Percentiles rank a stretch among this genome's conserved stretches.
Conservation (phyloP, 1,284 basidiomycete genomes). For the Heterobasidion parviporum region DNA sequence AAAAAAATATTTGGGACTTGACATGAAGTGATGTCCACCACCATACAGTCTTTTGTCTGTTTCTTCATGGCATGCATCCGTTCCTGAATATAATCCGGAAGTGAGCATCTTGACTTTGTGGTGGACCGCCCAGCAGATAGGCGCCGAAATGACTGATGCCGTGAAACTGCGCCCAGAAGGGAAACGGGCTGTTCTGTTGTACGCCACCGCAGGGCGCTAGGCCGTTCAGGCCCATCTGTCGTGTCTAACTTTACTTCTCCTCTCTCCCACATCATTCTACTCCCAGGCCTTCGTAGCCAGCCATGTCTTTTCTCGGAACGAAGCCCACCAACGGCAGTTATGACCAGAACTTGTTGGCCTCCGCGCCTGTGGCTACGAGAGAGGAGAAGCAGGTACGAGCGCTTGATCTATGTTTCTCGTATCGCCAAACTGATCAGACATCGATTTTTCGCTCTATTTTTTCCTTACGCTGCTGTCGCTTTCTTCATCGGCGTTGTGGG, state of each 20-base stretch:
- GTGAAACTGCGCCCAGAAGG: too few relatives aligned
- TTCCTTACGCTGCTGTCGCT: neutral
- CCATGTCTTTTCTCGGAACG: conserved; percentile 8
- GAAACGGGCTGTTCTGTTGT: too few relatives aligned
- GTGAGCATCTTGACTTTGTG: too few relatives aligned
- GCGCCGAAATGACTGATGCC: too few relatives aligned
- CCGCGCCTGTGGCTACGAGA: conserved; percentile 26
- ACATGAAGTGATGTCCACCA: too few relatives aligned
- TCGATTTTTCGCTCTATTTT: neutral
- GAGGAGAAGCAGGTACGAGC: conserved; percentile 28
- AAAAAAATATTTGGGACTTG: too few relatives aligned
- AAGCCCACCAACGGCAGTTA: conserved; percentile 13
- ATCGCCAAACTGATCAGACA: neutral
- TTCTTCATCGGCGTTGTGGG: neutral
- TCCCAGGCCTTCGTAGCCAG: neutral
- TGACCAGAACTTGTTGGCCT: conserved; percentile 27
- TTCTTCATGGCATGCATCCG: too few relatives aligned
- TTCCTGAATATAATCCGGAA: too few relatives aligned
- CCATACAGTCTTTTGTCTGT: too few relatives aligned
- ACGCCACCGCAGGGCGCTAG: too few relatives aligned
- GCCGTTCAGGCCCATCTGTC: too few relatives aligned
- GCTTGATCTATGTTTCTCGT: neutral
- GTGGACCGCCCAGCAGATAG: too few relatives aligned
- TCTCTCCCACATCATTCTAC: neutral
- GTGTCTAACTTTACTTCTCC: neutral